Evolutionary conservation across 305 asterid genomes (phyloP), one percentile per base, ranked within the genome.

Genomic region (Fraxinus albicans): DNA sequence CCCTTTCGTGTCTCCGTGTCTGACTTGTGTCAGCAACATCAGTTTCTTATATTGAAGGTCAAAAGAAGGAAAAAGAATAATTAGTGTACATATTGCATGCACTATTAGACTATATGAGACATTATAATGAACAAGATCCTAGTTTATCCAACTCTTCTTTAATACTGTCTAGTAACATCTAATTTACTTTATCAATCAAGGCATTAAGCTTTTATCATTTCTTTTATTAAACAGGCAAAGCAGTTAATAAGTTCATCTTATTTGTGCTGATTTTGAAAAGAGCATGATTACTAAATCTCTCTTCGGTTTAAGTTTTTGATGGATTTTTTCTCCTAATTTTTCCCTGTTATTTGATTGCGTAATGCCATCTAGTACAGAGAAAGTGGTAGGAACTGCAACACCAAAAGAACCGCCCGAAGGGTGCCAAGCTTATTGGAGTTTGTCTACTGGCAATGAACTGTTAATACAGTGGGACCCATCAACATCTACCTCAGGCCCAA

Each of bases 351-450:
- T 81, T 77, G 82, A 78, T 85, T 65, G 85, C 53, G 78, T 76
- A 84, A 83, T 86, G 84, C 83, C 86, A 81, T 93, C 93, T 94
- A 88, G 97, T 89, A 88, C 98, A 95, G 99, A 86, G 94, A 93
- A 94, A 88, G 89, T 93, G 78, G 94, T 94, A 77, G 99, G 99
- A 79, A 92, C 93, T 65, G 99, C 97, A 58, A 88, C 90, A 83
- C 99, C 97, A 10, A 91, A 89, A 85, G 95, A 90, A 86, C 93
- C 95, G 13, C 92, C 88, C 2, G 91, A 91, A 79, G 99, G 90
- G 17, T 90, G 86, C 88, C 94, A 94, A 86, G 93, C 97, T 47
- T 88, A 85, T 8, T 95, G 99, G 99, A 92, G 82, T 87, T 88
- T 95, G 87, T 93, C 99, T 31, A 89, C 92, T 0, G 96, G 94